phyloP scores from a whole-genome alignment of 768 basidiomycete species.

The Phlebiopsis gigantea region DNA sequence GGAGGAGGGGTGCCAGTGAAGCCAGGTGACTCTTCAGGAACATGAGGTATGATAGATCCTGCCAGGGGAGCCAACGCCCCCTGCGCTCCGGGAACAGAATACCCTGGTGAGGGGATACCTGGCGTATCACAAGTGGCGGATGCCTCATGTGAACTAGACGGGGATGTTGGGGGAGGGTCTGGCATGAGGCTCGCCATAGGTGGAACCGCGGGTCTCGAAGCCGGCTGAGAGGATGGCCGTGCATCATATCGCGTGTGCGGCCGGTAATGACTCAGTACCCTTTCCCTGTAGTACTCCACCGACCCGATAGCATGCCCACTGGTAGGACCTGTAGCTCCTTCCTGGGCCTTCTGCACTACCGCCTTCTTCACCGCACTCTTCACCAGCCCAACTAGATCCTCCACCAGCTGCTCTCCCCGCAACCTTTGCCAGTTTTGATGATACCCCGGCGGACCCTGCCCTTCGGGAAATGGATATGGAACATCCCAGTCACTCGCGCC shows the following conservation, averaged over 20 bases:
- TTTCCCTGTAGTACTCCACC: conserved; percentile 19
- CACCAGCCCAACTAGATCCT: conserved; percentile 55
- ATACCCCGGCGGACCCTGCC: conserved; percentile 70
- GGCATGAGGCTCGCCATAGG: not conserved
- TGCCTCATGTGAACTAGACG: not conserved
- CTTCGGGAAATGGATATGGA: conserved; percentile 68
- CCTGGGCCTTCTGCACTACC: conserved; percentile 39
- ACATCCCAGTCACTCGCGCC: conserved; percentile 82
- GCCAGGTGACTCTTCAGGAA: too few relatives aligned
- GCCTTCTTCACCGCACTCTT: conserved; percentile 59
- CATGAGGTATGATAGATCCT: not conserved
- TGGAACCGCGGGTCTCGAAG: not conserved
- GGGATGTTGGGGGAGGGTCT: not conserved
- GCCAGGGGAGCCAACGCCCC: too few relatives aligned
- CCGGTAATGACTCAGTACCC: conserved; percentile 26
- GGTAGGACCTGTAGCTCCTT: not conserved
- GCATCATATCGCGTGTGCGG: conserved; percentile 21
- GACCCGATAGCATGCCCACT: conserved; percentile 3
- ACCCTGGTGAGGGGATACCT: too few relatives aligned
- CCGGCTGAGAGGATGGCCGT: not conserved
- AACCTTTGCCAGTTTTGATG: conserved; percentile 58
- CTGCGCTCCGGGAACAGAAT: too few relatives aligned
- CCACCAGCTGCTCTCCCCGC: conserved; percentile 55
- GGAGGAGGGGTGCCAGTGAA: too few relatives aligned
- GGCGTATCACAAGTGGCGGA: too few relatives aligned